A percentile compares a stretch with the other conserved stretches of the same genome.
These are phyloP conservation scores for barley (Hordeum vulgare) DNA, from an alignment of 176 grass and related monocot species.

Conservation along the genomic window DNA sequence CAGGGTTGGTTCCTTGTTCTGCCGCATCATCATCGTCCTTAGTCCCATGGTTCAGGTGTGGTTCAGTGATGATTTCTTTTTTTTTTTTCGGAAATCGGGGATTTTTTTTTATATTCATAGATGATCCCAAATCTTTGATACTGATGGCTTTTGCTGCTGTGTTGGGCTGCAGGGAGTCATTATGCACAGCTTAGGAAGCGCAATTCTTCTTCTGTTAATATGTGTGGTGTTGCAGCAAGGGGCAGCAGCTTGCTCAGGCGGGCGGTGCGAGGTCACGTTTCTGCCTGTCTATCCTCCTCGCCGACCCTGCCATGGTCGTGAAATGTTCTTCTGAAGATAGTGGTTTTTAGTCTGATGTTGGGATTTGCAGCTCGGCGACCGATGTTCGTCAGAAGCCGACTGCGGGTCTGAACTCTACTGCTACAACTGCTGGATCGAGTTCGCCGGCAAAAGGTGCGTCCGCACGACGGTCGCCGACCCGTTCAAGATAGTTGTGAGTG, in stretches of 20 bases:
- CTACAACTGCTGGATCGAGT: slow-evolving; percentile 15
- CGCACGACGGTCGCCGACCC: slow-evolving; percentile 15
- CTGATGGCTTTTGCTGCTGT: background rate
- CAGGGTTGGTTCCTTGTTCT: background rate
- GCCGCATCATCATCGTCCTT: background rate
- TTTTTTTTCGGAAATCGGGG: too few species aligned
- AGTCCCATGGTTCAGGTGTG: background rate
- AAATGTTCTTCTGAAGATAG: background rate
- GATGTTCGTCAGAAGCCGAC: slow-evolving; percentile 23
- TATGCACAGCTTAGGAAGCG: background rate
- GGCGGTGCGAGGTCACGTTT: slow-evolving; percentile 15
- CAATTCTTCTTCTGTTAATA: background rate
- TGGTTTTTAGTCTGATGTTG: background rate
- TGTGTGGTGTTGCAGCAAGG: background rate
- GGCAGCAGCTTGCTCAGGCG: slow-evolving; percentile 30
- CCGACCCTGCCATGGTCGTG: background rate
- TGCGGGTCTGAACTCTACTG: slow-evolving; percentile 34
- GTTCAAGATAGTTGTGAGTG: slow-evolving; percentile 23
- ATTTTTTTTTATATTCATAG: too few species aligned
- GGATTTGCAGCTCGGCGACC: slow-evolving; percentile 28
- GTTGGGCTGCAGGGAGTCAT: background rate
- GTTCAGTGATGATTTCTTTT: too few species aligned
- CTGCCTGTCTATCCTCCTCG: background rate
- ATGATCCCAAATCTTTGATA: too few species aligned
- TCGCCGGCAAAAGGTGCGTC: slow-evolving; percentile 27